A percentile compares a stretch with the other conserved stretches of the same genome.
Evolutionary conservation across 257 asterid species (phyloP).

Genomic region (Salvia rosmarinus): DNA sequence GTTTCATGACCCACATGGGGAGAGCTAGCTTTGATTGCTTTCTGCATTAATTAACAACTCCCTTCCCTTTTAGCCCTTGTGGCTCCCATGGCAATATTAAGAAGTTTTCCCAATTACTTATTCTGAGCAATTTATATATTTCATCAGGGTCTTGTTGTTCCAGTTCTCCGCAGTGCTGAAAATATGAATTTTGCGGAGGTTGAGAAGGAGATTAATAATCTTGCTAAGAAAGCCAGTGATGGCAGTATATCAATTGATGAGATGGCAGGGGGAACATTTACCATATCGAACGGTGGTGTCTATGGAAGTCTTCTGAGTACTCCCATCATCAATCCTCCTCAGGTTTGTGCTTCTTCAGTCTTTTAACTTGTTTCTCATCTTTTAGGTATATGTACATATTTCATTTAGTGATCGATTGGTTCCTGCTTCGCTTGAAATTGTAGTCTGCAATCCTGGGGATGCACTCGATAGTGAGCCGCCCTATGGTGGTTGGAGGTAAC

Average conservation of each 20-base stretch:
- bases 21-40: not conserved
- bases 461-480: conserved; percentile 96
- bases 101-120: not conserved
- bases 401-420: not conserved
- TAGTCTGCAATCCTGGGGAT: conserved; percentile 97
- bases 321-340: conserved; percentile 98
- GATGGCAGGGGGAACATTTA: conserved; percentile 97
- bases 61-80: not conserved
- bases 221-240: conserved; percentile 87
- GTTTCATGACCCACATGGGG: not conserved
- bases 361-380: not conserved
- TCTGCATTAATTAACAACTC: not conserved
- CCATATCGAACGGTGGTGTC: conserved; percentile 97
- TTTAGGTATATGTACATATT: not conserved
- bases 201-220: conserved; percentile 81
- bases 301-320: conserved; percentile 97
- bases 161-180: conserved; percentile 91
- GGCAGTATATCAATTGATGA: conserved; percentile 97
- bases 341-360: conserved; percentile 51
- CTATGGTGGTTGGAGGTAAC: conserved; percentile 93
- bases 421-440: conserved; percentile 29
- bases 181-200: conserved; percentile 93
- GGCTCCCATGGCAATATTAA: not conserved
- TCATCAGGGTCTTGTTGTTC: conserved; percentile 92
- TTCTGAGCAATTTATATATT: conserved; percentile 27